These are phyloP conservation scores for Pinus taeda DNA, from an alignment of 75 land plant genomes.

Conservation along the genomic window DNA sequence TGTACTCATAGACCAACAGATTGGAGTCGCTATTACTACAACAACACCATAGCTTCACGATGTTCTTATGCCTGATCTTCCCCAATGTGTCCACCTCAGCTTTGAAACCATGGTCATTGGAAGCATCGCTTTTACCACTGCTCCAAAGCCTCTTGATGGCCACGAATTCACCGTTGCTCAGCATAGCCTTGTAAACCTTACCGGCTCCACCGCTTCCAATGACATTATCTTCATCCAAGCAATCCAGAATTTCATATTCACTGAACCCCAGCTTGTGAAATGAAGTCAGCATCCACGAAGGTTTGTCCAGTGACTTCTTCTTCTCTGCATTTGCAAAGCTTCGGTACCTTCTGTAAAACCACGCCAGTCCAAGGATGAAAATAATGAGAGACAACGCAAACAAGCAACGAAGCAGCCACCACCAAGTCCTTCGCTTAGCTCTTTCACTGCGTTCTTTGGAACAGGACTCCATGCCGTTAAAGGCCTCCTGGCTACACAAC, in stretches of 20 bases:
- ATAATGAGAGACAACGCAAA: conserved; percentile 35
- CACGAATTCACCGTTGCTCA: conserved; percentile 72
- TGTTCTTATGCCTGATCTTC: conserved; percentile 78
- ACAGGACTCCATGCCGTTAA: conserved; percentile 6
- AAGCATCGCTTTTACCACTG: conserved; percentile 14
- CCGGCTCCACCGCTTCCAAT: conserved; percentile 90
- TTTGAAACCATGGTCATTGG: conserved; percentile 74
- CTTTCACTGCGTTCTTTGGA: not conserved
- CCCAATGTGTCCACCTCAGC: conserved; percentile 90
- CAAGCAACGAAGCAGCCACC: conserved; percentile 33
- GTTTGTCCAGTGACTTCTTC: conserved; percentile 11
- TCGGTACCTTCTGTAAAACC: conserved; percentile 38
- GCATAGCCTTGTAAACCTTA: conserved; percentile 63
- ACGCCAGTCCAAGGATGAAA: conserved; percentile 33
- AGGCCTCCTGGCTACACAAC: conserved; percentile 26
- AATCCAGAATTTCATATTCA: conserved; percentile 38
- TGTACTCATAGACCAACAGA: conserved; percentile 84
- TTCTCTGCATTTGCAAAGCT: conserved; percentile 30
- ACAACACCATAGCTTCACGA: conserved; percentile 67
- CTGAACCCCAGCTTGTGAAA: conserved; percentile 50
- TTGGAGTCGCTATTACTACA: conserved; percentile 74
- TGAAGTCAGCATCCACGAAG: conserved; percentile 51
- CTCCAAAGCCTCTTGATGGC: conserved; percentile 77
- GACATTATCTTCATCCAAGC: conserved; percentile 49
- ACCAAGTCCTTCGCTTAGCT: not conserved